Percentiles rank a stretch among this genome's conserved stretches.
These are phyloP conservation scores for Citrullus amarus DNA, from an alignment of 306 rosid genomes.

Conservation along the genomic window DNA sequence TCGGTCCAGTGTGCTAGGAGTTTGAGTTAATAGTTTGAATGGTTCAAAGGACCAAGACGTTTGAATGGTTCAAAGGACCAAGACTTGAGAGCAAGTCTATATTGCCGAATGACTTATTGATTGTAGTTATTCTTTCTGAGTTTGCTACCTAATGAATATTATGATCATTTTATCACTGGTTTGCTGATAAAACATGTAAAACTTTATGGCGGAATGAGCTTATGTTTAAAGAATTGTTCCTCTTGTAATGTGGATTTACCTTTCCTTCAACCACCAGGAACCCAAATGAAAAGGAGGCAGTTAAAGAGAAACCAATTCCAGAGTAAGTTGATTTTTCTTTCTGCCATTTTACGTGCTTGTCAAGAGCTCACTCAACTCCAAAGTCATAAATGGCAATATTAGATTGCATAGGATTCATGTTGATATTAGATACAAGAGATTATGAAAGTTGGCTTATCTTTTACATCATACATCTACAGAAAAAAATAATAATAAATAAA, in stretches of 20 bases:
- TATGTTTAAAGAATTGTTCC: neutral
- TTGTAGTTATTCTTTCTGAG: neutral
- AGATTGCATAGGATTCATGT: neutral
- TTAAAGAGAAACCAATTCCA: constrained; percentile 20
- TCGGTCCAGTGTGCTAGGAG: neutral
- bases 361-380: neutral
- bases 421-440: neutral
- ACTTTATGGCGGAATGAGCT: neutral
- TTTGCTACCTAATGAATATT: neutral
- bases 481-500: neutral
- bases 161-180: neutral
- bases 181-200: neutral
- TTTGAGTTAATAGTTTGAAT: neutral
- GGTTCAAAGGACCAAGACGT: neutral
- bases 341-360: neutral
- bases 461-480: neutral
- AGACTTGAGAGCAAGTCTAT: neutral
- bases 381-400: neutral
- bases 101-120: neutral
- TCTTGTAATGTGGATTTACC: neutral
- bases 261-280: constrained; percentile 35
- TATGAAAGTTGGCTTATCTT: neutral
- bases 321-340: neutral
- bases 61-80: neutral
- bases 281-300: constrained; percentile 22